phyloP scores from a whole-genome alignment of 305 asterid species.

The Striga hermonthica region DNA sequence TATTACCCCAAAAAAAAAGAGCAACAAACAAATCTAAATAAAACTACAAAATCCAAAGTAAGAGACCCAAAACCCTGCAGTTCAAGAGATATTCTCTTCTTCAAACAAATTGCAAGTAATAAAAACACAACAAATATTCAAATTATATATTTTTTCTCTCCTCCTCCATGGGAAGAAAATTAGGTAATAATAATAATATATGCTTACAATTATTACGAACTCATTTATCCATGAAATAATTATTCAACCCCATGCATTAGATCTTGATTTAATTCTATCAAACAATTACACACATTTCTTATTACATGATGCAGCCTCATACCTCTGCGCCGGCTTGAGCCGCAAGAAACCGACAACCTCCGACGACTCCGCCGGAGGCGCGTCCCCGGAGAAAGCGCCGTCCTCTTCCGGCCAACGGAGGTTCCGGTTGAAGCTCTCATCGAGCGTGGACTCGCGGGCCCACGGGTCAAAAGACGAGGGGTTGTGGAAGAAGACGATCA shows the following conservation, averaged over 20 bases:
- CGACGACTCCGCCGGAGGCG: background rate
- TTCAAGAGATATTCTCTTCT: background rate
- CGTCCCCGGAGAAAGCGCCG: background rate
- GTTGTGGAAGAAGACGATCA: constrained; percentile 39
- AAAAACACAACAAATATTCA: background rate
- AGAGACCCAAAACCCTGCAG: too few relatives aligned
- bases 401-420: background rate
- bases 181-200: constrained; percentile 15
- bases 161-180: constrained; percentile 34
- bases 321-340: constrained; percentile 31
- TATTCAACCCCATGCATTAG: constrained; percentile 1
- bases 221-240: too few relatives aligned
- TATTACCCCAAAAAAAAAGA: background rate
- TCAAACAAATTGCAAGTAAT: background rate
- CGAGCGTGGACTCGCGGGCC: constrained; percentile 25
- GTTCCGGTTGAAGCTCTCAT: constrained; percentile 15
- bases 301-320: constrained; percentile 26
- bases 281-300: background rate
- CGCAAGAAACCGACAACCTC: background rate
- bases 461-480: constrained; percentile 8
- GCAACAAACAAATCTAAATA: too few relatives aligned
- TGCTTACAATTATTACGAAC: background rate
- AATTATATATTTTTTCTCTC: background rate
- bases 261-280: too few relatives aligned
- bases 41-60: too few relatives aligned